These are phyloP conservation scores for Fusarium mexicanum DNA, from an alignment of 2,329 filamentous ascomycete genomes.

Conservation along the genomic window DNA sequence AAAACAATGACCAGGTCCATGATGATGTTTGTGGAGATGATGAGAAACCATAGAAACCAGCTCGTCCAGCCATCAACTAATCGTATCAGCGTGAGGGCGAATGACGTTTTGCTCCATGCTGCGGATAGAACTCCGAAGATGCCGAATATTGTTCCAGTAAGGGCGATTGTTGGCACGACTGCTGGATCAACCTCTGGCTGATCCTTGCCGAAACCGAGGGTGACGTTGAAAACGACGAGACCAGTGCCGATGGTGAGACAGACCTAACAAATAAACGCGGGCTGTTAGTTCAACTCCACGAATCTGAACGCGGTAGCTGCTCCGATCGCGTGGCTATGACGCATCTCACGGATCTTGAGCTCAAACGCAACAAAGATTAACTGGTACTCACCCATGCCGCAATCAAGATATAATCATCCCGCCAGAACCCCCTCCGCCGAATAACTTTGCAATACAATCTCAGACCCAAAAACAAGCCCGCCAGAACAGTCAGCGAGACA, in stretches of 20 bases:
- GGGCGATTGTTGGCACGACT: background rate
- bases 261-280: fast-evolving
- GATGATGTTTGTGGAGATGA: background rate
- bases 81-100: background rate
- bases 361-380: background rate
- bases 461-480: background rate
- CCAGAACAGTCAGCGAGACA: background rate
- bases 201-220: background rate
- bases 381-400: background rate
- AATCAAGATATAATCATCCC: constrained; percentile 1
- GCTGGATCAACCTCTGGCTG: background rate
- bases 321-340: background rate
- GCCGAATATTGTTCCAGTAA: background rate
- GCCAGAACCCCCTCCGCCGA: background rate
- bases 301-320: fast-evolving
- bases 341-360: fast-evolving
- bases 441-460: background rate
- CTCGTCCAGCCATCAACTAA: background rate
- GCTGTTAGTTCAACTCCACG: fast-evolving
- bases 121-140: background rate
- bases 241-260: background rate
- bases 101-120: constrained; percentile 8
- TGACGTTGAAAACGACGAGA: background rate
- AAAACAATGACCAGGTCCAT: background rate
- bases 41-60: background rate